A percentile compares a stretch with the other conserved stretches of the same genome.
These are phyloP conservation scores for Kockovaella imperatae DNA, from an alignment of 768 basidiomycete species.

Conservation along the genomic window DNA sequence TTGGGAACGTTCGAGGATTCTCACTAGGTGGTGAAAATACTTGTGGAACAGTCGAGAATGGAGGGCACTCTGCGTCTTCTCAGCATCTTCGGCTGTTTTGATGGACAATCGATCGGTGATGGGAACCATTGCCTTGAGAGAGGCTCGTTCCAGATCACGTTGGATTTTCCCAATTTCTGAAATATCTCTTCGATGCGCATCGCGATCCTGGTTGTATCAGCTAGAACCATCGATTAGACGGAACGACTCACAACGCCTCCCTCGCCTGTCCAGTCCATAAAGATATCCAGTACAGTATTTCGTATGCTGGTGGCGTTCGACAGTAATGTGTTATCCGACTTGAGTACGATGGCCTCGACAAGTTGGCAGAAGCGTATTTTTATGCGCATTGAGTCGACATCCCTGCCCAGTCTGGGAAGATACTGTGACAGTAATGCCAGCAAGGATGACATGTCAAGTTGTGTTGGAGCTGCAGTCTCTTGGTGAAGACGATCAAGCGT, in stretches of 20 bases:
- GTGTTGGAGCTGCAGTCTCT: conserved; percentile 54
- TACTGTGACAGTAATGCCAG: conserved; percentile 55
- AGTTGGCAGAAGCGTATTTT: conserved; percentile 69
- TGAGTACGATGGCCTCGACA: conserved; percentile 60
- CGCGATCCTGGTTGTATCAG: conserved; percentile 4
- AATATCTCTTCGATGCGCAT: not conserved
- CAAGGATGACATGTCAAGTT: conserved; percentile 46
- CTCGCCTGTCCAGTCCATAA: conserved; percentile 72
- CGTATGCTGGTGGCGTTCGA: conserved; percentile 61
- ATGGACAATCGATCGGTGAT: conserved; percentile 69
- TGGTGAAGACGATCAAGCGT: conserved; percentile 65
- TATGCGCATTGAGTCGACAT: conserved; percentile 54
- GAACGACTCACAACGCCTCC: conserved; percentile 49
- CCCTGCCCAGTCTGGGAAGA: conserved; percentile 57
- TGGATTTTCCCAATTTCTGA: conserved; percentile 11
- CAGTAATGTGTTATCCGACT: conserved; percentile 53
- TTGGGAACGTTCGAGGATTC: conserved; percentile 13
- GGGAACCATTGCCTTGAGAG: conserved; percentile 65
- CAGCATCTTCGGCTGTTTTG: conserved; percentile 51
- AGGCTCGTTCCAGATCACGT: conserved; percentile 62
- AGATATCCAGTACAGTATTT: conserved; percentile 63
- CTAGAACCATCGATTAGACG: not conserved
- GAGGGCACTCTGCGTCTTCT: conserved; percentile 57
- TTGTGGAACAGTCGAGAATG: conserved; percentile 72
- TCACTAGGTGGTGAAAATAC: conserved; percentile 57